Conservation (phyloP, 2,329 filamentous ascomycete species). For the Tolypocladium pustulatum region DNA sequence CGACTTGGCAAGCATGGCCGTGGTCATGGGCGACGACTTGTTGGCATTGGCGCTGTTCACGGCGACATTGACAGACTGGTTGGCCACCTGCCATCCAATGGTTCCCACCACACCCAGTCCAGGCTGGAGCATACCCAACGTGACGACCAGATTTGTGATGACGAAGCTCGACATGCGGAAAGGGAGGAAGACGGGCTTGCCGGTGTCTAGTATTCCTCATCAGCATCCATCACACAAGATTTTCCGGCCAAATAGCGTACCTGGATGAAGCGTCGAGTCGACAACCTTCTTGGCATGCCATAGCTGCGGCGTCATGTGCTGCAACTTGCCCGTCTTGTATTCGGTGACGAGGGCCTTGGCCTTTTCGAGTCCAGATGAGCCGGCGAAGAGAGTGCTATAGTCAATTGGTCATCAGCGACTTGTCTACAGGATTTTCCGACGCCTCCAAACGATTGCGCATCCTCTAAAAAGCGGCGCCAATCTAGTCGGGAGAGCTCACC, state of each 20-base stretch:
- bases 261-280: constrained; percentile 90
- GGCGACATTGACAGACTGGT: constrained; percentile 95
- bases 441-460: neutral
- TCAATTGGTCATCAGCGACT: constrained; percentile 2
- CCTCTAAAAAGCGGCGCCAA: neutral
- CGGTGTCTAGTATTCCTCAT: constrained; percentile 58
- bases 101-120: constrained; percentile 74
- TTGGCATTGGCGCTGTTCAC: constrained; percentile 98
- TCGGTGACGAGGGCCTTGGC: constrained; percentile 72
- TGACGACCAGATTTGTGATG: constrained; percentile 86
- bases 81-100: constrained; percentile 87
- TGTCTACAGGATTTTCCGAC: neutral
- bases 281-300: constrained; percentile 97
- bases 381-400: constrained; percentile 73
- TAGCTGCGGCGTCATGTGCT: constrained; percentile 76
- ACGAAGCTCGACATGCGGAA: constrained; percentile 98
- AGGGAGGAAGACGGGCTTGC: constrained; percentile 80
- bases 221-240: constrained; percentile 1
- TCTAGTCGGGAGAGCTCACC: constrained; percentile 49
- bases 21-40: constrained; percentile 84
- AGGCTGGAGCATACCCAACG: constrained; percentile 92
- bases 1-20: constrained; percentile 71
- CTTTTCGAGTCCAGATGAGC: constrained; percentile 66
- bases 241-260: constrained; percentile 35
- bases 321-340: constrained; percentile 77